Base-by-base conservation (phyloP, 208 protist species). In the Crithidia acanthocephali region DNA sequence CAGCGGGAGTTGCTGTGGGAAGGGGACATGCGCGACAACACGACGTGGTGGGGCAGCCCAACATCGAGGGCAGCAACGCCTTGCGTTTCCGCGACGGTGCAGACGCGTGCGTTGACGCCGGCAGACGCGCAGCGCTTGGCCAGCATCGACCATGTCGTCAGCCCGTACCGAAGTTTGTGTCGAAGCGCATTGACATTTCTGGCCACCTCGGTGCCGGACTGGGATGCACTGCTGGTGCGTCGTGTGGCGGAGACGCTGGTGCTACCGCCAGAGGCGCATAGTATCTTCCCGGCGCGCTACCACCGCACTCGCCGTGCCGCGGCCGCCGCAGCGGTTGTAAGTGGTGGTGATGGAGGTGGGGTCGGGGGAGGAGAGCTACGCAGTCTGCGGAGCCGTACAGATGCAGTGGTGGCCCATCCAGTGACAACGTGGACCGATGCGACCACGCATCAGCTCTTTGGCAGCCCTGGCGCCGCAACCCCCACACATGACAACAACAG, bases 221-320 rank as follows among this genome's bases (percentile, higher is more conserved):
- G 90, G 87, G 86, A 95, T 60, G 71, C 51, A 16, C 53, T 95
- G 13, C 75, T 95, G 44, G 13, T 86, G 58, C 75, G 76, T 20
- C 80, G 87, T 13, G 76, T 83, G 15, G 85, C 86, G 7, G 63
- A 86, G 56, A 82, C 74, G 35, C 74, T 93, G 15, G 75, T 95
- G 35, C 61, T 93, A 30, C 86, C 90, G 1, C 69, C 79, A 9
- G 68, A 79, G 30, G 85, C 87, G 1, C 87, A 92, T 67, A 57
- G 82, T 33, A 68, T 93, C 22, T 84, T 95, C 55, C 87, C 87
- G 1, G 60, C 68, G 5, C 33, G 22, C 1, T 75, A 80, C 40
- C 22, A 50, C 25, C 62, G 64, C 8, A 9, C 28, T 42, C 53
- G 61, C 11, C 0, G 18, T 6, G 28, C 58, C 8, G 23, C 30